Conservation (phyloP, 1,284 basidiomycete species). For the Trichosporon sp. region DNA sequence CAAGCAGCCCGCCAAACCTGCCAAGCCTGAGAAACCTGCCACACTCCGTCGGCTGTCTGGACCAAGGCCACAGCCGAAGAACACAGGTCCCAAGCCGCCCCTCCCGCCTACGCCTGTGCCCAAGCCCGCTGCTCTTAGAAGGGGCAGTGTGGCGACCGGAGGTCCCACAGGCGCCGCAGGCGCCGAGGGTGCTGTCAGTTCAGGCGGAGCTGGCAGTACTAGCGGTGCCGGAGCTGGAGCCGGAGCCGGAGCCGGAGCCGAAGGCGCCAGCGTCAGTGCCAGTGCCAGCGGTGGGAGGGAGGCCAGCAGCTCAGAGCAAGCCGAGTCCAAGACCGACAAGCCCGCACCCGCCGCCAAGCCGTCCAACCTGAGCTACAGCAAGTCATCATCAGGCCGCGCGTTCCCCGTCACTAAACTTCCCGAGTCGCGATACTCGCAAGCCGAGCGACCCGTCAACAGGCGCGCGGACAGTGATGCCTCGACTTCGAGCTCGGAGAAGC, state of each 20-base stretch:
- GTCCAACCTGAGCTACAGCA: conserved; percentile 19
- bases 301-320: no score
- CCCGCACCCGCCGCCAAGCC: no score
- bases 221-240: conserved; percentile 4
- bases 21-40: conserved; percentile 29
- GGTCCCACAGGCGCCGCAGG: no score
- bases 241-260: conserved; percentile 6
- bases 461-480: background rate
- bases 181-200: no score
- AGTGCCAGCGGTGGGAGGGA: no score
- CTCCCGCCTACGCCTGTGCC: conserved; percentile 3
- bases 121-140: conserved; percentile 7
- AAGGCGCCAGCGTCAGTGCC: background rate
- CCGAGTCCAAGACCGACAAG: conserved; percentile 14
- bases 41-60: conserved; percentile 23
- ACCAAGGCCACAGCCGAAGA: conserved; percentile 3
- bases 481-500: conserved; percentile 37
- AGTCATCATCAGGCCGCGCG: conserved; percentile 28
- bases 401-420: no score
- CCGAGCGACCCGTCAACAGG: background rate
- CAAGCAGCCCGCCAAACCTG: conserved; percentile 15
- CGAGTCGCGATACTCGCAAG: no score
- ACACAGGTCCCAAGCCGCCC: background rate
- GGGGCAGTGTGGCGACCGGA: background rate
- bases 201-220: background rate